A percentile compares a stretch with the other conserved stretches of the same genome.
Evolutionary conservation across 108 stramenopile species (phyloP).

Genomic region (Conticribra weissflogii): DNA sequence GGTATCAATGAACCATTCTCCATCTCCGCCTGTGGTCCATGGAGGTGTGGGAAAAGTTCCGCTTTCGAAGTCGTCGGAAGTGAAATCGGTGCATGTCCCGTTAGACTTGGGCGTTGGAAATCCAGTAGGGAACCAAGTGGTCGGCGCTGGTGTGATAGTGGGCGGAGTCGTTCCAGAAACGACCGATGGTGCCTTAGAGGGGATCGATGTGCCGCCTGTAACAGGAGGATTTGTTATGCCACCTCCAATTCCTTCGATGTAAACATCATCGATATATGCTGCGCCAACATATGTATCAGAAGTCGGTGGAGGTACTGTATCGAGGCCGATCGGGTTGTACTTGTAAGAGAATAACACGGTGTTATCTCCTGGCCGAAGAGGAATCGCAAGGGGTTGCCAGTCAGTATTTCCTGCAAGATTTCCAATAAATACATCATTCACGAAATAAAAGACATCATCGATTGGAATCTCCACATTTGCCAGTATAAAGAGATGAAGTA

Average conservation of each 20-base stretch:
- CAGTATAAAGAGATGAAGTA: slow-evolving; percentile 11
- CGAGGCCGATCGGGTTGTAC: slow-evolving; percentile 18
- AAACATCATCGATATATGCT: slow-evolving; percentile 36
- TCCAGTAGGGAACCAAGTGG: neutral
- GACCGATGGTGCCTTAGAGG: neutral
- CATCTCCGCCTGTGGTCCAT: slow-evolving; percentile 38
- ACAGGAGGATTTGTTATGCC: neutral
- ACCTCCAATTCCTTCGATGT: neutral
- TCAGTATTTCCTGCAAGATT: slow-evolving; percentile 1
- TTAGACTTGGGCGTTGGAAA: too few species aligned
- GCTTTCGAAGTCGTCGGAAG: slow-evolving; percentile 19
- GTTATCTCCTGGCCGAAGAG: slow-evolving; percentile 20
- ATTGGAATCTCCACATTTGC: slow-evolving; percentile 24
- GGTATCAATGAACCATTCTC: slow-evolving; percentile 30
- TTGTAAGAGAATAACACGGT: slow-evolving; percentile 29
- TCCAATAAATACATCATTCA: slow-evolving; percentile 23
- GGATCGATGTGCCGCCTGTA: neutral
- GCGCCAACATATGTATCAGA: slow-evolving; percentile 10
- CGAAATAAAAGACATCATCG: slow-evolving; percentile 31
- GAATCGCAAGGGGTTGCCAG: slow-evolving; percentile 11
- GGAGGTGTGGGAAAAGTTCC: slow-evolving; percentile 36
- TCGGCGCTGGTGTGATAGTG: neutral
- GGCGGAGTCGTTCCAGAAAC: neutral
- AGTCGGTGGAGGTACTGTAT: slow-evolving; percentile 17
- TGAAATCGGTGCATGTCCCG: neutral